Evolutionary conservation across 805 yeast genomes (phyloP), one percentile per base, ranked within the genome.

Genomic region (Yamadazyma kitorensis): DNA sequence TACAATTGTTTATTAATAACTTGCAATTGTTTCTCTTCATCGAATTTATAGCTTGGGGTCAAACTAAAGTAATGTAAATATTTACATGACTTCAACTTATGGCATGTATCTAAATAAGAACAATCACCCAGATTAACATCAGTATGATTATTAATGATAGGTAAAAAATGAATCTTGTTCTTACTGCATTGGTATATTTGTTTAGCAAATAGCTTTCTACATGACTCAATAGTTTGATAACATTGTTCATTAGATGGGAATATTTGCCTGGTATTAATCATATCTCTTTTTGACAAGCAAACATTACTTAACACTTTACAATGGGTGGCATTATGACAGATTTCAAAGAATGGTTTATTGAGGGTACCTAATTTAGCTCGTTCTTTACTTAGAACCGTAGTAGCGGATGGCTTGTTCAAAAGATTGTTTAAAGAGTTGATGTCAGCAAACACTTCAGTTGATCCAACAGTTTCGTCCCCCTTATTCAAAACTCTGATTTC

Each of bases 101-200:
- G 96, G 53, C 98, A 89, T 1, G 97, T 88, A 53, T 89, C 97
- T 39, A 89, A 68, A 53, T 89, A 89, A 7, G 96, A 88, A 54
- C 98, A 89, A 57, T 89, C 97, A 1, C 96, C 97, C 6, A 86
- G 55, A 12, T 70, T 60, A 2, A 61, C 35, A 48, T 91, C 97
- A 0, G 96, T 87, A 37, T 76, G 80, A 11, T 55, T 45, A 34
- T 49, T 52, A 16, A 52, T 37, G 4, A 59, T 44, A 2, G 66
- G 64, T 14, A 62, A 39, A 33, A 37, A 54, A 39, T 62, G 68
- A 12, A 49, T 48, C 29, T 54, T 61, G 5, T 21, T 29, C 19
- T 45, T 47, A 7, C 50, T 37, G 36, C 66, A 59, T 22, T 47
- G 41, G 24, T 39, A 49, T 2, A 52, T 32, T 8, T 51, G 55